Evolutionary conservation across 2,329 filamentous ascomycete genomes (phyloP).

Genomic region (Colletotrichum ledebouriae): DNA sequence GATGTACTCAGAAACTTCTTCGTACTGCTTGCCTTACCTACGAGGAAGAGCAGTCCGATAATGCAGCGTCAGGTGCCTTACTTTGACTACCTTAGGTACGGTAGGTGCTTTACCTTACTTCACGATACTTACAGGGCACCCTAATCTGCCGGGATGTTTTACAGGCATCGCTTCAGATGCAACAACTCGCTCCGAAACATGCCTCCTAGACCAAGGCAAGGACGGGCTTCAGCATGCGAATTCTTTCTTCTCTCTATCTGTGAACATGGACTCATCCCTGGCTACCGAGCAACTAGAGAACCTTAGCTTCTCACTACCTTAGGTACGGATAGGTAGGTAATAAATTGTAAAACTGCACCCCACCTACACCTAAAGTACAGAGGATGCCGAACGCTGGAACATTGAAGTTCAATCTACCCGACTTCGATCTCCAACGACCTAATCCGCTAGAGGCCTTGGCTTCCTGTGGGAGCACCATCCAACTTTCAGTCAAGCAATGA

Average conservation of each 20-base stretch:
- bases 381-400: slow-evolving; percentile 3
- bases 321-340: too few relatives aligned
- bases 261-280: background rate
- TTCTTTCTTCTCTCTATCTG: background rate
- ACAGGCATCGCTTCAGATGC: background rate
- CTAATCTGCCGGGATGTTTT: background rate
- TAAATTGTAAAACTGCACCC: background rate
- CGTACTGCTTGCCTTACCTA: too few relatives aligned
- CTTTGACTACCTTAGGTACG: too few relatives aligned
- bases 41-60: too few relatives aligned
- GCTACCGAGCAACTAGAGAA: background rate
- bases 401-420: slow-evolving; percentile 3
- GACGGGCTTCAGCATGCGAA: background rate
- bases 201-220: background rate
- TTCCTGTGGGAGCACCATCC: too few relatives aligned
- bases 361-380: background rate
- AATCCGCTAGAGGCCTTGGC: too few relatives aligned
- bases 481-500: too few relatives aligned
- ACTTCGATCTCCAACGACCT: too few relatives aligned
- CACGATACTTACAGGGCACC: too few relatives aligned
- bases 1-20: background rate
- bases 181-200: background rate
- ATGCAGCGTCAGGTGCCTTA: too few relatives aligned
- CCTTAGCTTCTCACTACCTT: too few relatives aligned
- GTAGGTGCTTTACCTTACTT: too few relatives aligned